Base-by-base conservation (phyloP, 257 asterid genomes). In the Nicotiana knightiana region DNA sequence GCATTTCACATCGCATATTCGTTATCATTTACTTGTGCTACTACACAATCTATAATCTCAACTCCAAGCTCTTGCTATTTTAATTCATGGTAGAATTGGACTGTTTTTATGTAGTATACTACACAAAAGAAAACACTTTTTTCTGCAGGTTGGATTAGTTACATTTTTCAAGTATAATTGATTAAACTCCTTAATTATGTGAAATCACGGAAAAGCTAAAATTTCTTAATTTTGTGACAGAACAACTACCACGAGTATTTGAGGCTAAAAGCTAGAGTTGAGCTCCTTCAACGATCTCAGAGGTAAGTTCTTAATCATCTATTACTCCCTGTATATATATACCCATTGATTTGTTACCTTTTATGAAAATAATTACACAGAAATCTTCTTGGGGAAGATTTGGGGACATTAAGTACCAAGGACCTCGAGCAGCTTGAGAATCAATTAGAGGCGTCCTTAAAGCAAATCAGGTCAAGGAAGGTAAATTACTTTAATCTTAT, bases 181-280 rank as follows among this genome's bases (percentile, higher is more conserved):
- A 8, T 9, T 43, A 43, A 9, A 43, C 51, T 43, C 51, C 51
- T 43, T 43, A 43, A 43, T 43, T 43, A 9, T 43, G 51, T 43
- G 51, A 9, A 43, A 43, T 43, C 21, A 3, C 15, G 24, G 24
- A 4, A 67, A 67, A 7, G 53, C 17, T 66, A 16, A 6, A 18
- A 58, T 2, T 6, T 10, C 21, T 32, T 18, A 55, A 9, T 63
- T 78, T 48, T 59, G 3, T 39, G 17, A 79, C 80, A 86, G 88
- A 81, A 78, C 30, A 76, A 71, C 68, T 86, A 86, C 63, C 86
- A 86, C 24, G 86, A 86, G 43, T 86, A 86, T 81, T 55, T 86
- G 78, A 86, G 81, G 81, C 84, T 86, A 64, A 86, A 86, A 81
- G 88, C 88, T 30, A 81, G 86, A 81, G 88, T 83, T 63, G 88